Conservation (phyloP, 257 asterid species). For the Lithospermum erythrorhizon region DNA sequence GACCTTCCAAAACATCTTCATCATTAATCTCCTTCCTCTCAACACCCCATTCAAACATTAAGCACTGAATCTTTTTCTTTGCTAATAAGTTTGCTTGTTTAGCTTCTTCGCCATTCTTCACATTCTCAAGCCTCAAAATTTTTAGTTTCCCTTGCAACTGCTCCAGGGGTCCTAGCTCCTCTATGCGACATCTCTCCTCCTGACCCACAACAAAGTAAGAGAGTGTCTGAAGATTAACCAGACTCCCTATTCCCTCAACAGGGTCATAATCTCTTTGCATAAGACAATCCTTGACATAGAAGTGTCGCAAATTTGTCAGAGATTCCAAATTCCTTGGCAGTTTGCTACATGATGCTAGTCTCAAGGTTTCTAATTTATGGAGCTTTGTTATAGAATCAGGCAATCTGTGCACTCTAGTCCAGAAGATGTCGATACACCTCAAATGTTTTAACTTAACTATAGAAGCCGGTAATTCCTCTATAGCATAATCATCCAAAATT, state of each 20-base stretch:
- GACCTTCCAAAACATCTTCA: constrained; percentile 27
- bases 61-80: constrained; percentile 1
- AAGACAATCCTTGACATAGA: background rate
- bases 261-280: no score
- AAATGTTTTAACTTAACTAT: constrained; percentile 12
- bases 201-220: constrained; percentile 3
- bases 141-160: constrained; percentile 11
- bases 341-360: background rate
- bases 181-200: constrained; percentile 15
- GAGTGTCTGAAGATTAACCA: constrained; percentile 22
- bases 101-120: constrained; percentile 8
- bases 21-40: background rate
- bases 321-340: constrained; percentile 10
- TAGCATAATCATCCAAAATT: background rate
- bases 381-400: constrained; percentile 16
- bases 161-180: constrained; percentile 18
- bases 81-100: constrained; percentile 5
- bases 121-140: constrained; percentile 10
- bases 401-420: rapidly evolving
- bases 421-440: background rate
- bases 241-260: constrained; percentile 17
- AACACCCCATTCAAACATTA: constrained; percentile 3
- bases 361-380: constrained; percentile 15
- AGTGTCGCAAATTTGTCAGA: constrained; percentile 21
- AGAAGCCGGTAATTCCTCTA: background rate